phyloP scores from a whole-genome alignment of 2,329 filamentous ascomycete species.

The Botrytis deweyae region DNA sequence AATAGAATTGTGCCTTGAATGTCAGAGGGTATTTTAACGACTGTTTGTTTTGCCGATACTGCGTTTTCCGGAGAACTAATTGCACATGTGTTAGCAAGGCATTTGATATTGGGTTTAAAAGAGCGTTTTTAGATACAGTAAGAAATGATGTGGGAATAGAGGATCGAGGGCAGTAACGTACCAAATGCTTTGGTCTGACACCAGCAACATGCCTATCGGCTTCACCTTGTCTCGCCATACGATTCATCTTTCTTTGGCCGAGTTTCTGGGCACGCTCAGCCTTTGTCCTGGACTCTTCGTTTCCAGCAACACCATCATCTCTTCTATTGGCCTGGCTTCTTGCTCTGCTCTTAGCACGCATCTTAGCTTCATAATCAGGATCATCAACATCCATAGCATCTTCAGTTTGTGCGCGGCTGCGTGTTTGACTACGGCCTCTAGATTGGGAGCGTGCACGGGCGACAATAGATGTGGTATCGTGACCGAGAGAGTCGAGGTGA shows the following conservation, averaged over 20 bases:
- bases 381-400: conserved; percentile 75
- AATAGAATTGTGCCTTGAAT: conserved; percentile 18
- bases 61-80: conserved; percentile 82
- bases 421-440: conserved; percentile 69
- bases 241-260: conserved; percentile 97
- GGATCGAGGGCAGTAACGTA: conserved; percentile 49
- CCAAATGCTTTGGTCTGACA: conserved; percentile 84
- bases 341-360: conserved; percentile 71
- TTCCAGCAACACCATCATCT: conserved; percentile 69
- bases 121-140: background rate
- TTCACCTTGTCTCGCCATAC: conserved; percentile 95
- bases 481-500: conserved; percentile 79
- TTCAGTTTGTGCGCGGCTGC: conserved; percentile 61
- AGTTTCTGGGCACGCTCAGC: conserved; percentile 86
- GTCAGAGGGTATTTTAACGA: conserved; percentile 49
- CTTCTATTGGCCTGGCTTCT: conserved; percentile 68
- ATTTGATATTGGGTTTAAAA: background rate
- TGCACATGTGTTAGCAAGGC: conserved; percentile 38
- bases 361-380: conserved; percentile 54
- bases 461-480: conserved; percentile 74
- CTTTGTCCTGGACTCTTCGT: conserved; percentile 67
- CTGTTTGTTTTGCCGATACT: conserved; percentile 85
- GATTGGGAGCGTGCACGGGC: conserved; percentile 68
- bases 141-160: background rate
- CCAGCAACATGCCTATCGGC: conserved; percentile 86